Conservation (phyloP, 192 early-diverging fungal genomes). For the Backusella luteola region DNA sequence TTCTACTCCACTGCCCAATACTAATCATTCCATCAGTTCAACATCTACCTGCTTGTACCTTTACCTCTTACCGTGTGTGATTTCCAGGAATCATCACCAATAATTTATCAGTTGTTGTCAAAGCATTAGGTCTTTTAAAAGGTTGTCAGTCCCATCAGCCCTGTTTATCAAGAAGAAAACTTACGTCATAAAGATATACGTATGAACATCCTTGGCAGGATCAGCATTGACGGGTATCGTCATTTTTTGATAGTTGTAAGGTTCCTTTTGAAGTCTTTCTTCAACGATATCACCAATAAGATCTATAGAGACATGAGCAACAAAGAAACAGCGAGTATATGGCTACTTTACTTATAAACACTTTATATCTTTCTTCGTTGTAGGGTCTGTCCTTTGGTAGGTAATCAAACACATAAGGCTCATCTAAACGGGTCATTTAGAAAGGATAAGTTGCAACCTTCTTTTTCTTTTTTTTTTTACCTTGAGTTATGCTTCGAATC, state of each 20-base stretch:
- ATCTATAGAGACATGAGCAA: slow-evolving; percentile 15
- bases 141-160: neutral
- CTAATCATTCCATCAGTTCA: neutral
- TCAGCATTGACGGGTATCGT: slow-evolving; percentile 18
- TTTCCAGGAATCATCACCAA: slow-evolving; percentile 32
- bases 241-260: slow-evolving; percentile 20
- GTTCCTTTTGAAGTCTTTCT: slow-evolving; percentile 15
- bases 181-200: slow-evolving; percentile 31
- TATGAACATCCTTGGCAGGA: slow-evolving; percentile 14
- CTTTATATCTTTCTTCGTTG: slow-evolving; percentile 34
- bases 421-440: slow-evolving; percentile 2
- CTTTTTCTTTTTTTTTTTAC: neutral
- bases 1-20: slow-evolving; percentile 35
- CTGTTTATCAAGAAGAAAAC: neutral
- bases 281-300: slow-evolving; percentile 28
- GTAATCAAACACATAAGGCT: slow-evolving; percentile 26
- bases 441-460: no score
- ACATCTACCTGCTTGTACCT: neutral
- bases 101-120: slow-evolving; percentile 34
- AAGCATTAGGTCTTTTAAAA: slow-evolving; percentile 26
- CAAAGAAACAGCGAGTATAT: neutral
- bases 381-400: slow-evolving; percentile 24
- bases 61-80: slow-evolving; percentile 17
- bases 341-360: slow-evolving; percentile 25
- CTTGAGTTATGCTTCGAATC: slow-evolving; percentile 23